These are phyloP conservation scores for Epichloe sylvatica DNA, from an alignment of 2,329 filamentous ascomycete genomes.

Conservation along the genomic window DNA sequence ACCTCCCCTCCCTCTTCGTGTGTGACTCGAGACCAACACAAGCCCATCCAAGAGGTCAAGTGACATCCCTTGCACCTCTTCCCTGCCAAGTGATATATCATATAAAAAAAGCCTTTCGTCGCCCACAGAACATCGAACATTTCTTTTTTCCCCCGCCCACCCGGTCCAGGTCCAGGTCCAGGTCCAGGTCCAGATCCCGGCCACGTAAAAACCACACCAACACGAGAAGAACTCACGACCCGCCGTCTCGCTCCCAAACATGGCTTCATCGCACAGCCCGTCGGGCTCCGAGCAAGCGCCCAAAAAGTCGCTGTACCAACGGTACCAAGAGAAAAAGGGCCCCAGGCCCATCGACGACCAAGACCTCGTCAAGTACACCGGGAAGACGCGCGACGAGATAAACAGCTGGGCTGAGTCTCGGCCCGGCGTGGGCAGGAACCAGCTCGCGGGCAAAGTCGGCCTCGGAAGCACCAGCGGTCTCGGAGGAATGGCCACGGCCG, in stretches of 20 bases:
- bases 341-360: constrained; percentile 21
- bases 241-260: background rate
- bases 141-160: no score
- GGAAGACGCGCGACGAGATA: constrained; percentile 23
- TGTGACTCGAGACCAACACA: no score
- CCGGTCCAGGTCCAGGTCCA: no score
- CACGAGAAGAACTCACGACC: background rate
- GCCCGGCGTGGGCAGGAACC: constrained; percentile 27
- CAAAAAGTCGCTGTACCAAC: constrained; percentile 21
- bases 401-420: constrained; percentile 22
- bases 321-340: constrained; percentile 20
- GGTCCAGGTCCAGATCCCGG: no score
- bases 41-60: no score
- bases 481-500: constrained; percentile 15
- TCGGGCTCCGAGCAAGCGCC: background rate
- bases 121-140: no score
- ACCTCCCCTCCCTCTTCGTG: no score
- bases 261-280: constrained; percentile 5
- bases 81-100: no score
- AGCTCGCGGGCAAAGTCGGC: constrained; percentile 21
- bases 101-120: no score
- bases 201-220: background rate
- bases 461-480: constrained; percentile 19
- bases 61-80: no score
- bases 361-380: constrained; percentile 26